A percentile compares a stretch with the other conserved stretches of the same genome.
Conservation (phyloP, 1,139 yeast species). For the Geotrichum histeridarum region DNA sequence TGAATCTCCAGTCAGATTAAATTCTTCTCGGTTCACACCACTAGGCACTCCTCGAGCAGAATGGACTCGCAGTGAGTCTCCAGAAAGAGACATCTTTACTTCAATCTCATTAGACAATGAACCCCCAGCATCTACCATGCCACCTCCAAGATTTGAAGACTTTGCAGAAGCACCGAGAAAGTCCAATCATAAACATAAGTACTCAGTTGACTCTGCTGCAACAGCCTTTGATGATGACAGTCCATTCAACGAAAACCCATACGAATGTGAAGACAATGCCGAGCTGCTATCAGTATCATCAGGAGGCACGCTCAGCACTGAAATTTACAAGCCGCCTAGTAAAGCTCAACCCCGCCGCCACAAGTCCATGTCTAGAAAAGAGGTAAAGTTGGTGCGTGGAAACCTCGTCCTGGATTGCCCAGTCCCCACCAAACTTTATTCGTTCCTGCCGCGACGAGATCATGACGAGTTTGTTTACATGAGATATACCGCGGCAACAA, state of each 20-base stretch:
- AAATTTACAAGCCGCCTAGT: constrained; percentile 37
- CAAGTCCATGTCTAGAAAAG: constrained; percentile 52
- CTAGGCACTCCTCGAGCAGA: constrained; percentile 24
- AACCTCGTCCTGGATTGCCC: constrained; percentile 88
- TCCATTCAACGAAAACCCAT: not conserved
- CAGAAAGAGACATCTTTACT: constrained; percentile 26
- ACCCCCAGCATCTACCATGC: not conserved
- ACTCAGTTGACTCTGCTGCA: constrained; percentile 1
- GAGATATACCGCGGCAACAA: constrained; percentile 92
- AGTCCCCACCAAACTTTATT: constrained; percentile 77
- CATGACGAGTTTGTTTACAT: constrained; percentile 89
- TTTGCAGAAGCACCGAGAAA: not conserved
- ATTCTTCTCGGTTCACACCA: constrained; percentile 5
- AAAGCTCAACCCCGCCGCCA: constrained; percentile 58
- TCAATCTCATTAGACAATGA: constrained; percentile 27
- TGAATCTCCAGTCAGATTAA: constrained; percentile 14
- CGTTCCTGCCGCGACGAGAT: constrained; percentile 74
- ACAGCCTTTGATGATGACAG: not conserved
- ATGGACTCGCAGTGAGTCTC: constrained; percentile 33
- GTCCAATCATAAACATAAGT: not conserved
- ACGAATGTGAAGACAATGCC: constrained; percentile 25
- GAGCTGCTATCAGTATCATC: constrained; percentile 27
- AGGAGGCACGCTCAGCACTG: constrained; percentile 28
- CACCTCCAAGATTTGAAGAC: constrained; percentile 3
- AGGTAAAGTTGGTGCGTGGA: constrained; percentile 67